phyloP scores from a whole-genome alignment of 306 rosid genomes.

The Delonix regia region DNA sequence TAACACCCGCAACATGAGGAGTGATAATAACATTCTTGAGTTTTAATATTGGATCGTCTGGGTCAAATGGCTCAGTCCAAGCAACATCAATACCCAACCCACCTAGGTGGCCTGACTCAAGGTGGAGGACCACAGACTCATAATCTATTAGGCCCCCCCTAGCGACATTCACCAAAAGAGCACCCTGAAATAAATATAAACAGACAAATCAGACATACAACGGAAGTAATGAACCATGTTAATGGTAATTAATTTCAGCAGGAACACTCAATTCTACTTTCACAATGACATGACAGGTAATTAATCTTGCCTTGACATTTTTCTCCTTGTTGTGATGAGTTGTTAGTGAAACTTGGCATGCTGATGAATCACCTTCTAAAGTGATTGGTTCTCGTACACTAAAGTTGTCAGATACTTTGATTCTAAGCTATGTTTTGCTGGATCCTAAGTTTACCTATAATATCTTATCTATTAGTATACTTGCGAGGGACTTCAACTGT shows the following conservation, averaged over 20 bases:
- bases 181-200: constrained; percentile 60
- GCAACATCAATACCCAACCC: constrained; percentile 92
- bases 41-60: constrained; percentile 70
- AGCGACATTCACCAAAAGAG: constrained; percentile 77
- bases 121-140: constrained; percentile 58
- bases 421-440: too few species aligned
- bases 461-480: too few species aligned
- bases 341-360: too few species aligned
- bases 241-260: not conserved
- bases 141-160: constrained; percentile 76
- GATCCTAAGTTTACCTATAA: too few species aligned
- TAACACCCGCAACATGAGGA: constrained; percentile 91
- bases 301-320: too few species aligned
- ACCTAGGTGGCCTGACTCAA: constrained; percentile 75
- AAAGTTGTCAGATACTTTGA: too few species aligned
- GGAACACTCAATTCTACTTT: not conserved
- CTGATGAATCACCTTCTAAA: too few species aligned
- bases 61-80: constrained; percentile 90
- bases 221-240: not conserved
- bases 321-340: too few species aligned
- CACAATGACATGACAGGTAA: not conserved
- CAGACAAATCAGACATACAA: not conserved
- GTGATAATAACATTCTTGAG: constrained; percentile 75
- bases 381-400: too few species aligned
- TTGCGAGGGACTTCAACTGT: too few species aligned